Evolutionary conservation across 495 filamentous ascomycete species (phyloP).

Genomic region (Daldinia loculata): DNA sequence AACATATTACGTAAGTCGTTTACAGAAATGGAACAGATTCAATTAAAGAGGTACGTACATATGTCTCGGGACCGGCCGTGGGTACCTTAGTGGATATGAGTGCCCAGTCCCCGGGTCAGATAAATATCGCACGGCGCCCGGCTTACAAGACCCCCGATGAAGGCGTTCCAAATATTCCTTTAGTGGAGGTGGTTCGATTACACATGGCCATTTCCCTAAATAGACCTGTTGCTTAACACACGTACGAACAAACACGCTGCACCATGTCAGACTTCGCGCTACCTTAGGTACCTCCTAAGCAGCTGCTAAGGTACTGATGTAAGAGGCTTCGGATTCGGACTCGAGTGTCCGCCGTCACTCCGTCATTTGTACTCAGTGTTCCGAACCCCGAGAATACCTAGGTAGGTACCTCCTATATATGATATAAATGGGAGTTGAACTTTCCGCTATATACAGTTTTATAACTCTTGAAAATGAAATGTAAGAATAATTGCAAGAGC

Average conservation of each 20-base stretch:
- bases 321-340: conserved; percentile 28
- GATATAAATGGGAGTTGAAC: not conserved
- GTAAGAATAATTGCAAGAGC: not conserved
- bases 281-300: no score
- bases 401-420: no score
- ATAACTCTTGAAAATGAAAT: not conserved
- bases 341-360: conserved; percentile 15
- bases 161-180: not conserved
- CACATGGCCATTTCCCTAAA: not conserved
- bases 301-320: conserved; percentile 1
- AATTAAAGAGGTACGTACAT: not conserved
- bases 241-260: not conserved
- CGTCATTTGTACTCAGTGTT: not conserved
- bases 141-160: not conserved
- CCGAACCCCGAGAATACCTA: conserved; percentile 23
- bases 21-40: no score
- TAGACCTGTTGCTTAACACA: not conserved
- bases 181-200: not conserved
- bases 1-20: not conserved
- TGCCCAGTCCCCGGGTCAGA: not conserved
- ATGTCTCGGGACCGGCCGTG: not conserved
- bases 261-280: not conserved
- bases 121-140: conserved; percentile 1
- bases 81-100: not conserved
- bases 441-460: not conserved